phyloP scores from a whole-genome alignment of 2,329 filamentous ascomycete genomes.

The Atkinsonella texensis region DNA sequence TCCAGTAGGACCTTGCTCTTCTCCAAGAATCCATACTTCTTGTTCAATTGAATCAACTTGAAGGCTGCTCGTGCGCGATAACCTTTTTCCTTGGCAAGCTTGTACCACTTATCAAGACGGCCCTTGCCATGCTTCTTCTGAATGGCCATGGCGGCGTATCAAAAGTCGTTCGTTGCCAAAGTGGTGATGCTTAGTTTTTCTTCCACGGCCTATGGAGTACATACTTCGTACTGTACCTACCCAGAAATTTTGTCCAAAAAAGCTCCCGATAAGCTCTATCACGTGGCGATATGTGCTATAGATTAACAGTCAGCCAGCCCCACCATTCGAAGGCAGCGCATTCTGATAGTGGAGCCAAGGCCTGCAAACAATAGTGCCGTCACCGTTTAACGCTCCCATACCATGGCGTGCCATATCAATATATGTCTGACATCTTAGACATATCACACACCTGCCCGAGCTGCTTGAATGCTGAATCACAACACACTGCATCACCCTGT shows the following conservation, averaged over 20 bases:
- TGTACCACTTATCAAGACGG: constrained; percentile 98
- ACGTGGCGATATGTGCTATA: constrained; percentile 5
- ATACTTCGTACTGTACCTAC: constrained; percentile 3
- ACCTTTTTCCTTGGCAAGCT: constrained; percentile 95
- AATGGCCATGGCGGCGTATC: constrained; percentile 59
- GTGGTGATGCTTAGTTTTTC: neutral
- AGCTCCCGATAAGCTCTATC: constrained; percentile 14
- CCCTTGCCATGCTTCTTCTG: constrained; percentile 99
- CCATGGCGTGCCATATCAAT: constrained; percentile 1
- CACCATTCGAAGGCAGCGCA: neutral
- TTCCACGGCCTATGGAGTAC: constrained; percentile 9
- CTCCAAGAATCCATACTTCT: constrained; percentile 97
- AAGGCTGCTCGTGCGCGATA: constrained; percentile 93
- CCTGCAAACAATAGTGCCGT: neutral
- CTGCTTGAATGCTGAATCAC: neutral
- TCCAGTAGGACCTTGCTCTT: constrained; percentile 94
- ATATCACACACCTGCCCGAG: neutral
- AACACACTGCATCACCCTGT: neutral
- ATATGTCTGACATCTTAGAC: neutral
- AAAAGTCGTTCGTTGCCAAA: neutral
- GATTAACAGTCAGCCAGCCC: neutral
- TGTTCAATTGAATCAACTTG: constrained; percentile 96
- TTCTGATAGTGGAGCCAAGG: neutral
- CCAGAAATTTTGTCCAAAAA: constrained; percentile 23
- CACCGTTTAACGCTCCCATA: neutral